Percentiles rank a stretch among this genome's conserved stretches.
phyloP scores from a whole-genome alignment of 768 basidiomycete species.

The Boletus rex-veris region DNA sequence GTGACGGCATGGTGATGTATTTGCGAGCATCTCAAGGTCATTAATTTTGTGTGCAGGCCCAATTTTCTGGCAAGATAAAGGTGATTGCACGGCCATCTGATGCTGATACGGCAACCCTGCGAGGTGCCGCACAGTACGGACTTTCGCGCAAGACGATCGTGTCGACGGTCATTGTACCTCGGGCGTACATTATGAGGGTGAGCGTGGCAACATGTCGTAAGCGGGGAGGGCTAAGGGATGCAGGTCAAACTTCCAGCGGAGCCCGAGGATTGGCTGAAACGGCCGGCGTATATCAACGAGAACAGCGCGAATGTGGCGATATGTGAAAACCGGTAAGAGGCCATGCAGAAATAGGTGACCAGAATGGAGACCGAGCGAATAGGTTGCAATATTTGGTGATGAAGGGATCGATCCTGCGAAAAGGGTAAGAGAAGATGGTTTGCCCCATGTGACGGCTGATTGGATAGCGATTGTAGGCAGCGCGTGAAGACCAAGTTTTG shows the following conservation, averaged over 20 bases:
- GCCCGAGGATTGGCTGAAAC: constrained; percentile 74
- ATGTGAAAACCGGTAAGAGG: constrained; percentile 73
- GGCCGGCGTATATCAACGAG: constrained; percentile 79
- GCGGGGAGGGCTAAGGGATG: constrained; percentile 1
- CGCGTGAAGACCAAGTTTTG: constrained; percentile 80
- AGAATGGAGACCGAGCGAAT: constrained; percentile 21
- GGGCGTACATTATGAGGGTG: constrained; percentile 86
- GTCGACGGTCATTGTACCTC: constrained; percentile 77
- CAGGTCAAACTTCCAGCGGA: constrained; percentile 89
- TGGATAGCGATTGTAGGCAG: constrained; percentile 48
- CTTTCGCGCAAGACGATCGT: constrained; percentile 72
- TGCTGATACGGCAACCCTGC: constrained; percentile 83
- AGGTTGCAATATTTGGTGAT: constrained; percentile 85
- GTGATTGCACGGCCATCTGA: constrained; percentile 83
- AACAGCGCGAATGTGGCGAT: constrained; percentile 76
- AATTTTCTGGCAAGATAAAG: constrained; percentile 59
- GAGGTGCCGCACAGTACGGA: constrained; percentile 87
- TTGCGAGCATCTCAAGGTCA: constrained; percentile 4
- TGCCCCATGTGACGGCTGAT: constrained; percentile 19
- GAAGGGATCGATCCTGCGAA: constrained; percentile 82
- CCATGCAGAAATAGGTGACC: constrained; percentile 8
- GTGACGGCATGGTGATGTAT: neutral
- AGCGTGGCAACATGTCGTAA: constrained; percentile 11
- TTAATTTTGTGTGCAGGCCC: constrained; percentile 44
- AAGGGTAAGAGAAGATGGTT: constrained; percentile 53